A percentile compares a stretch with the other conserved stretches of the same genome.
Evolutionary conservation across 768 basidiomycete genomes (phyloP).

Genomic region (Pleurotus sapidus): DNA sequence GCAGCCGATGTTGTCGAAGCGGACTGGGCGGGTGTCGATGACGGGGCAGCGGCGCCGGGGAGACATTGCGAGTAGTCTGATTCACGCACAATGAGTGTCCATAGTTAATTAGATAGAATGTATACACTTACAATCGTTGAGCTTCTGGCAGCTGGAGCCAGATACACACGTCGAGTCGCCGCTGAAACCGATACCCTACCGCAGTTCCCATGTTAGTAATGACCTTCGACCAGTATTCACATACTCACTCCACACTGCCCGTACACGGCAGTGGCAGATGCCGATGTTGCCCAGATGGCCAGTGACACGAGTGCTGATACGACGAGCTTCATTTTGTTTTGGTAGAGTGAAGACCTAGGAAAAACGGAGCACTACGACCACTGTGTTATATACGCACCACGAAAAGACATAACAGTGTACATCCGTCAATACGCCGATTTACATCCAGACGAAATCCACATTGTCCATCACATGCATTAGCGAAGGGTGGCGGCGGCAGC

Average conservation of each 20-base stretch:
- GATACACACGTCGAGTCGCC: slow-evolving; percentile 46
- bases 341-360: too few relatives aligned
- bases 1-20: slow-evolving; percentile 24
- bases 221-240: not conserved
- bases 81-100: not conserved
- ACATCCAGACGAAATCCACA: slow-evolving; percentile 15
- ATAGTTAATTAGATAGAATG: too few relatives aligned
- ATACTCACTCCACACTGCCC: slow-evolving; percentile 50
- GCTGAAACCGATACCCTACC: slow-evolving; percentile 36
- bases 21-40: slow-evolving; percentile 23
- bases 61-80: slow-evolving; percentile 49
- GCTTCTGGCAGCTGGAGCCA: slow-evolving; percentile 35
- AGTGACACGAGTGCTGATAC: slow-evolving; percentile 28
- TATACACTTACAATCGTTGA: slow-evolving; percentile 37
- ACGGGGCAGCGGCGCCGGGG: slow-evolving; percentile 25
- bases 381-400: too few relatives aligned
- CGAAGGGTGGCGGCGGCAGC: not conserved
- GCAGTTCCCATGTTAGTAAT: slow-evolving; percentile 7
- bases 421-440: slow-evolving; percentile 29
- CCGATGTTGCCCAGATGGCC: slow-evolving; percentile 27
- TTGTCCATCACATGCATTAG: slow-evolving; percentile 17
- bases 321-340: slow-evolving; percentile 25
- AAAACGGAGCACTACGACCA: too few relatives aligned
- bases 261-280: slow-evolving; percentile 36
- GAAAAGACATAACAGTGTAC: not conserved